Evolutionary conservation across 306 rosid species (phyloP).

Genomic region (Trichosanthes truncata): DNA sequence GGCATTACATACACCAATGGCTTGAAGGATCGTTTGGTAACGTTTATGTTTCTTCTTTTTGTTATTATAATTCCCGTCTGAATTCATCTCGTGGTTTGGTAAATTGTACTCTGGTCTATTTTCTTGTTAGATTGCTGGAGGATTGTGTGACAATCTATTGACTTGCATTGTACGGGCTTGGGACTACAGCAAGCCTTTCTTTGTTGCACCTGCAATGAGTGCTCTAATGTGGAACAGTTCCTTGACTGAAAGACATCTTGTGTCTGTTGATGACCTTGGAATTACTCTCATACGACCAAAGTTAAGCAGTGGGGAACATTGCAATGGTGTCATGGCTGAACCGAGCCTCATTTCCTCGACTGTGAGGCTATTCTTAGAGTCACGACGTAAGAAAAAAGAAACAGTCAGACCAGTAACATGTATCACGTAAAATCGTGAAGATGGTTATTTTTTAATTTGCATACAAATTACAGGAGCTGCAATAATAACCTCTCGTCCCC

Average conservation of each 20-base stretch:
- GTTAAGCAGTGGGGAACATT: slow-evolving; percentile 51
- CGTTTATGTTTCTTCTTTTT: neutral
- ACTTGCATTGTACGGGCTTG: slow-evolving; percentile 72
- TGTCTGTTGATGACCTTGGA: slow-evolving; percentile 56
- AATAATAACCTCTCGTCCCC: neutral
- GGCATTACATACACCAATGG: neutral
- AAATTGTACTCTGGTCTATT: neutral
- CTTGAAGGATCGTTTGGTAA: neutral
- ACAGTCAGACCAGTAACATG: neutral
- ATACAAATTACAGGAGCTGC: neutral
- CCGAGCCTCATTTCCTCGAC: slow-evolving; percentile 65
- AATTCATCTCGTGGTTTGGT: neutral
- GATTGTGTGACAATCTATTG: slow-evolving; percentile 67
- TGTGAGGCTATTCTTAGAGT: slow-evolving; percentile 53
- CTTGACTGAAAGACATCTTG: slow-evolving; percentile 50
- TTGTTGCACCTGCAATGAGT: slow-evolving; percentile 83
- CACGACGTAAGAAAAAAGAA: slow-evolving; percentile 6
- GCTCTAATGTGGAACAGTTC: slow-evolving; percentile 54
- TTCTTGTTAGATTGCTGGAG: slow-evolving; percentile 57
- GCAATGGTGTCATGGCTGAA: slow-evolving; percentile 95
- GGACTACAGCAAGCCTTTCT: slow-evolving; percentile 68
- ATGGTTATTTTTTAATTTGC: neutral
- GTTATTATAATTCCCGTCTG: neutral
- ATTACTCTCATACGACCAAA: slow-evolving; percentile 56
- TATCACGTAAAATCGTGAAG: neutral